Conservation (phyloP, 345 rosid genomes). For the Lumnitzera racemosa region DNA sequence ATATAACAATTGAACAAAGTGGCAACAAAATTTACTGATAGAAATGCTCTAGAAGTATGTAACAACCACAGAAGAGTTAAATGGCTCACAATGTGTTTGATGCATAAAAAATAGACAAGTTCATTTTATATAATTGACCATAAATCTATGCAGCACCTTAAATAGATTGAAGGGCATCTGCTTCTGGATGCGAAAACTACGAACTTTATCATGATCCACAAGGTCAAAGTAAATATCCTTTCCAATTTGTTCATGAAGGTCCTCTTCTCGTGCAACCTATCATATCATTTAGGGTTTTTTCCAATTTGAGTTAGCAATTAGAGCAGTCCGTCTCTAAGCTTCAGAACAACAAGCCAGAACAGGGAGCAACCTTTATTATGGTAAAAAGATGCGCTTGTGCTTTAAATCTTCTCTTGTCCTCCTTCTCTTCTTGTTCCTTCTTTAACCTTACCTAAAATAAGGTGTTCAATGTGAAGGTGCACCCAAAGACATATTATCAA, state of each 20-base stretch:
- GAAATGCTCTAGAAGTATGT: not conserved
- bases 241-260: slow-evolving; percentile 81
- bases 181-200: slow-evolving; percentile 85
- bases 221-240: slow-evolving; percentile 92
- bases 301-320: slow-evolving; percentile 6
- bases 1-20: too few relatives aligned
- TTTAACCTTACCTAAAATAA: slow-evolving; percentile 72
- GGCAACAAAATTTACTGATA: not conserved
- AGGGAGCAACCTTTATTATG: slow-evolving; percentile 59
- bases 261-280: slow-evolving; percentile 79
- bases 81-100: not conserved
- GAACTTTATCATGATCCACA: slow-evolving; percentile 95
- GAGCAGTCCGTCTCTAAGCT: not conserved
- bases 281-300: slow-evolving; percentile 14
- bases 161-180: slow-evolving; percentile 63
- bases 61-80: not conserved
- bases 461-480: not conserved
- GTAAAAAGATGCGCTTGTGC: slow-evolving; percentile 95
- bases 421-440: slow-evolving; percentile 95
- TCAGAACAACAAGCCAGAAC: not conserved
- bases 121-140: too few relatives aligned
- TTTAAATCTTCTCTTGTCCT: slow-evolving; percentile 75
- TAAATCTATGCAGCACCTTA: slow-evolving; percentile 41
- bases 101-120: too few relatives aligned
- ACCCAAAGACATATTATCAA: not conserved